A percentile compares a stretch with the other conserved stretches of the same genome.
These are phyloP conservation scores for Blastomyces emzantsi DNA, from an alignment of 2,329 filamentous ascomycete genomes.

Conservation along the genomic window DNA sequence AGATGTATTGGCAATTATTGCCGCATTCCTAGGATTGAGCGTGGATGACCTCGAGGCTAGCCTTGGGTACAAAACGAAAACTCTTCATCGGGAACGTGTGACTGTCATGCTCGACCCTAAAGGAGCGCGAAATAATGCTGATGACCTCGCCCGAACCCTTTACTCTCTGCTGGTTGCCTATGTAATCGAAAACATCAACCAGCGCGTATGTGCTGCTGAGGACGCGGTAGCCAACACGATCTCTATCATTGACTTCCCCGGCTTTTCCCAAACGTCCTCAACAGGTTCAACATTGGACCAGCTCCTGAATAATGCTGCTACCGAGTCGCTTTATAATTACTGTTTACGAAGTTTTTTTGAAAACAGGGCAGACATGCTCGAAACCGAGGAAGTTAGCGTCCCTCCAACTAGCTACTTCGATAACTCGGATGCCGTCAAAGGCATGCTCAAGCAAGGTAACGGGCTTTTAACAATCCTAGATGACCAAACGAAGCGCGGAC, in stretches of 20 bases:
- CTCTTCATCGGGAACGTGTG: conserved; percentile 90
- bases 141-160: conserved; percentile 84
- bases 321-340: conserved; percentile 85
- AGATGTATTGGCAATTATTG: conserved; percentile 74
- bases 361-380: conserved; percentile 81
- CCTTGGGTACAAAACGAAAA: conserved; percentile 93
- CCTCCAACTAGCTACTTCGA: conserved; percentile 95
- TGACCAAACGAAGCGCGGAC: conserved; percentile 84
- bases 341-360: conserved; percentile 95
- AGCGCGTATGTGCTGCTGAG: conserved; percentile 75
- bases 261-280: conserved; percentile 74
- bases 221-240: conserved; percentile 88
- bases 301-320: conserved; percentile 87
- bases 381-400: conserved; percentile 86
- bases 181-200: conserved; percentile 87
- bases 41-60: conserved; percentile 75
- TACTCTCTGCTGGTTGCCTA: conserved; percentile 93
- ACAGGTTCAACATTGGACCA: conserved; percentile 85
- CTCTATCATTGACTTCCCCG: conserved; percentile 92
- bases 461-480: conserved; percentile 90
- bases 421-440: conserved; percentile 89
- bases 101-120: conserved; percentile 94
- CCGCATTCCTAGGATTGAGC: conserved; percentile 87
- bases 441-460: conserved; percentile 83
- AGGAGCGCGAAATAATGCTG: conserved; percentile 82